phyloP scores from a whole-genome alignment of 2,329 filamentous ascomycete genomes.

The Talaromyces sp. region DNA sequence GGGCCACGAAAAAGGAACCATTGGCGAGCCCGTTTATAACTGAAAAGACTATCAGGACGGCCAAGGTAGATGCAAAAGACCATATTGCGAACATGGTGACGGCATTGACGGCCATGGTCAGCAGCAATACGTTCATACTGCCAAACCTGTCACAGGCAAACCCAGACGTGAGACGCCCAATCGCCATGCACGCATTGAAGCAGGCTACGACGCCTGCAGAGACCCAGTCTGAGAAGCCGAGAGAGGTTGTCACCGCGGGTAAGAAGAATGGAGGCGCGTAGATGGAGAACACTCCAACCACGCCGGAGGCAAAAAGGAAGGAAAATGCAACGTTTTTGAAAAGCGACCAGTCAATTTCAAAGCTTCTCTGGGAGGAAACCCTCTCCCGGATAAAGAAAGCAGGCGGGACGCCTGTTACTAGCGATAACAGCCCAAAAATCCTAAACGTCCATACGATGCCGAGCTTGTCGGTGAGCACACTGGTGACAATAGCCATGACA shows the following conservation, averaged over 20 bases:
- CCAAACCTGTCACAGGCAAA: background rate
- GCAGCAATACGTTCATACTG: background rate
- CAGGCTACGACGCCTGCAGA: background rate
- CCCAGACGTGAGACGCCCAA: background rate
- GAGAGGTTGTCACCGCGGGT: background rate
- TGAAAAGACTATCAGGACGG: background rate
- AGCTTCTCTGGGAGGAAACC: background rate
- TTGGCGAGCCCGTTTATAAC: slow-evolving; percentile 1
- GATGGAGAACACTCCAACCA: background rate
- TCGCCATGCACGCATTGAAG: slow-evolving; percentile 2
- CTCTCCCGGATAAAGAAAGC: background rate
- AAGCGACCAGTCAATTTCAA: background rate
- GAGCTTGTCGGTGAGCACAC: background rate
- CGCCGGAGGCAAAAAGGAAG: background rate
- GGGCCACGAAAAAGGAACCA: background rate
- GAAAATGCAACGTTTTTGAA: background rate
- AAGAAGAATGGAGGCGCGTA: background rate
- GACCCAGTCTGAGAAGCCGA: background rate
- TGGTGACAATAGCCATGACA: background rate
- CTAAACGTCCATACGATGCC: background rate
- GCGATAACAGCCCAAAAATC: background rate
- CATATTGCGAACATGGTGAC: background rate
- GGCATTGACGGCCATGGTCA: background rate
- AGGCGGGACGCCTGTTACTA: background rate
- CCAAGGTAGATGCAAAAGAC: background rate